Percentiles rank a stretch among this genome's conserved stretches.
Conservation (phyloP, 345 rosid species). For the Rhizophora mangle region DNA sequence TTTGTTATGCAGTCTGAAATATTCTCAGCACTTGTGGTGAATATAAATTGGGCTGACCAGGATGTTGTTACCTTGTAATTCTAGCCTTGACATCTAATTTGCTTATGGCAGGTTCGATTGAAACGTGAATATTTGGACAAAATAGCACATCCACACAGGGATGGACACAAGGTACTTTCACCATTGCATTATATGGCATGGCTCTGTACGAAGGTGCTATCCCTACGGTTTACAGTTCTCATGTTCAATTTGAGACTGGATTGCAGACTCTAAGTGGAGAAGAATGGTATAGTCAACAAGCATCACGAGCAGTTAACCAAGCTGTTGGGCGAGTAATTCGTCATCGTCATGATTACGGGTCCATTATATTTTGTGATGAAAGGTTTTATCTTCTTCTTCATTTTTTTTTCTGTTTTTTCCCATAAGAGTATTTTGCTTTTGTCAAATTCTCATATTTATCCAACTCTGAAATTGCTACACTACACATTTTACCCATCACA, state of each 20-base stretch:
- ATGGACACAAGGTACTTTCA: slow-evolving; percentile 46
- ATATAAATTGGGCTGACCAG: neutral
- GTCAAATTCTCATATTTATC: neutral
- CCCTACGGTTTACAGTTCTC: slow-evolving; percentile 5
- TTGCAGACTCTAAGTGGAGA: slow-evolving; percentile 58
- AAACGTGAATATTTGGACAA: slow-evolving; percentile 87
- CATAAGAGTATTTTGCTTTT: slow-evolving; percentile 1
- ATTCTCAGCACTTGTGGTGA: neutral
- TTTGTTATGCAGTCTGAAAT: neutral
- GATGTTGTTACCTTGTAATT: neutral
- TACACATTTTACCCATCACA: neutral
- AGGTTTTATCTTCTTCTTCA: slow-evolving; percentile 41
- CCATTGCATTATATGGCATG: slow-evolving; percentile 17
- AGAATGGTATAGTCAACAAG: slow-evolving; percentile 91
- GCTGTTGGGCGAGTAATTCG: slow-evolving; percentile 98
- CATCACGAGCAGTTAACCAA: slow-evolving; percentile 92
- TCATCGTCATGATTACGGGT: slow-evolving; percentile 91
- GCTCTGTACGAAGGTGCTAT: slow-evolving; percentile 18
- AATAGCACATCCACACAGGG: slow-evolving; percentile 32
- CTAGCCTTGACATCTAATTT: neutral
- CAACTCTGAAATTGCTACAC: slow-evolving; percentile 2
- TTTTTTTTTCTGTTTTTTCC: neutral
- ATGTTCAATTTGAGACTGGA: slow-evolving; percentile 27
- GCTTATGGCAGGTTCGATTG: slow-evolving; percentile 64
- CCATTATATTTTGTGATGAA: slow-evolving; percentile 86